Conservation (phyloP, 768 basidiomycete genomes). For the Podaxis rugospora region DNA sequence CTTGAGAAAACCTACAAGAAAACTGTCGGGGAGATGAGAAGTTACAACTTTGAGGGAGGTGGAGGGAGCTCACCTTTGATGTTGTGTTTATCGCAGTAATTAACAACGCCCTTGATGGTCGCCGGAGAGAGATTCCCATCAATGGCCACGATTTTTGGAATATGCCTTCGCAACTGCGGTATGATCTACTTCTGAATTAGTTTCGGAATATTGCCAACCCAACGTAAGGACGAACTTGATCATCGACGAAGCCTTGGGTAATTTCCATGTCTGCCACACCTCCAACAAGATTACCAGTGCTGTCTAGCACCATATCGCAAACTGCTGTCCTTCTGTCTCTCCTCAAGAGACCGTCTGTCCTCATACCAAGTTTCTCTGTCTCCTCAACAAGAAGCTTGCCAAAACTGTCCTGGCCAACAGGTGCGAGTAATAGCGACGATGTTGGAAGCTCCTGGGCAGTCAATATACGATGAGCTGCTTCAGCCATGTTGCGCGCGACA, state of each 20-base stretch:
- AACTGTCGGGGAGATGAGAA: conserved; percentile 34
- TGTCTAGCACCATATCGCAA: conserved; percentile 83
- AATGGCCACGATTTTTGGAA: conserved; percentile 59
- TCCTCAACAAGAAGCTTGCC: conserved; percentile 62
- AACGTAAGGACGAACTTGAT: conserved; percentile 29
- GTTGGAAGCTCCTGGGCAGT: conserved; percentile 27
- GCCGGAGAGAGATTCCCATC: conserved; percentile 71
- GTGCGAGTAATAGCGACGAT: conserved; percentile 63
- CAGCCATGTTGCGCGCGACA: conserved; percentile 93
- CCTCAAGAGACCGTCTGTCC: conserved; percentile 67
- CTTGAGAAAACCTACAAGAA: conserved; percentile 60
- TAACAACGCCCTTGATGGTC: conserved; percentile 46
- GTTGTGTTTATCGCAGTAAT: conserved; percentile 39
- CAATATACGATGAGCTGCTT: conserved; percentile 73
- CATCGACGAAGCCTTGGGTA: conserved; percentile 41
- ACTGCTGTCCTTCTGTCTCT: conserved; percentile 58
- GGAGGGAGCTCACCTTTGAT: conserved; percentile 47
- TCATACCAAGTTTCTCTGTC: conserved; percentile 62
- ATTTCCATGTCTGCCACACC: conserved; percentile 93
- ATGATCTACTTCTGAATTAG: conserved; percentile 39
- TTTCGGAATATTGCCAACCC: neutral
- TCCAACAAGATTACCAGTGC: conserved; percentile 63
- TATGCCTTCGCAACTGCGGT: conserved; percentile 39
- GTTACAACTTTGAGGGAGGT: neutral
- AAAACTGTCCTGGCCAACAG: conserved; percentile 74